phyloP scores from a whole-genome alignment of 2,329 filamentous ascomycete genomes.

The Aspergillus brasiliensis region DNA sequence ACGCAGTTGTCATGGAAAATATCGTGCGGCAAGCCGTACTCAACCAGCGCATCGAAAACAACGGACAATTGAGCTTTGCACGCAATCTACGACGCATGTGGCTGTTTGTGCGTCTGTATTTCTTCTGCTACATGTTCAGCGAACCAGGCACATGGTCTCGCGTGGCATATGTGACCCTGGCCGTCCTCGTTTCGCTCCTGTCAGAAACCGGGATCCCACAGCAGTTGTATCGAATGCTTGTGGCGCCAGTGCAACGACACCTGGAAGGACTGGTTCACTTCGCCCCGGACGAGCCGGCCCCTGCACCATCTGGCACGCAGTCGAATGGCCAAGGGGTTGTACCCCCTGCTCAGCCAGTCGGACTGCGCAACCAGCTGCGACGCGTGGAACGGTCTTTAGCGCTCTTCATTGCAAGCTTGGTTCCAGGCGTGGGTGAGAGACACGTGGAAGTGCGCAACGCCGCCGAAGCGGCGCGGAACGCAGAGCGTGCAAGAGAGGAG shows the following conservation, averaged over 20 bases:
- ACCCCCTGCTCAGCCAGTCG: slow-evolving; percentile 11
- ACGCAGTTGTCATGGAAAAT: slow-evolving; percentile 31
- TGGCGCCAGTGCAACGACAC: slow-evolving; percentile 47
- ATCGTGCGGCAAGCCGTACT: slow-evolving; percentile 36
- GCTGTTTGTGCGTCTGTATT: slow-evolving; percentile 60
- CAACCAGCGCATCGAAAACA: slow-evolving; percentile 29
- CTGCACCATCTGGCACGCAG: slow-evolving; percentile 6
- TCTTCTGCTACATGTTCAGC: slow-evolving; percentile 62
- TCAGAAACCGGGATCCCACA: slow-evolving; percentile 45
- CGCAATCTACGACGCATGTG: slow-evolving; percentile 53
- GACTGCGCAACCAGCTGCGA: slow-evolving; percentile 39
- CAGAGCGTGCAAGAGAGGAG: slow-evolving; percentile 30
- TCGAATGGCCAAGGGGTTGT: slow-evolving; percentile 11
- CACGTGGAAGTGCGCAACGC: slow-evolving; percentile 60
- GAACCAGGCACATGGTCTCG: slow-evolving; percentile 51
- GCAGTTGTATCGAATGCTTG: slow-evolving; percentile 34
- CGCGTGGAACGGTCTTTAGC: slow-evolving; percentile 58
- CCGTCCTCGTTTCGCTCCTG: slow-evolving; percentile 43
- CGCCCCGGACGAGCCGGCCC: slow-evolving; percentile 25
- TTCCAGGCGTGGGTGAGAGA: slow-evolving; percentile 64
- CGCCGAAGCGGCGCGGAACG: slow-evolving; percentile 44
- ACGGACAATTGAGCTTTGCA: slow-evolving; percentile 39
- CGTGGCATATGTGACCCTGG: slow-evolving; percentile 41
- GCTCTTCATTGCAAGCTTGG: slow-evolving; percentile 64
- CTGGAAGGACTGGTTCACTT: slow-evolving; percentile 46